Evolutionary conservation across 257 asterid species (phyloP).

Genomic region (Eustoma russellianum): DNA sequence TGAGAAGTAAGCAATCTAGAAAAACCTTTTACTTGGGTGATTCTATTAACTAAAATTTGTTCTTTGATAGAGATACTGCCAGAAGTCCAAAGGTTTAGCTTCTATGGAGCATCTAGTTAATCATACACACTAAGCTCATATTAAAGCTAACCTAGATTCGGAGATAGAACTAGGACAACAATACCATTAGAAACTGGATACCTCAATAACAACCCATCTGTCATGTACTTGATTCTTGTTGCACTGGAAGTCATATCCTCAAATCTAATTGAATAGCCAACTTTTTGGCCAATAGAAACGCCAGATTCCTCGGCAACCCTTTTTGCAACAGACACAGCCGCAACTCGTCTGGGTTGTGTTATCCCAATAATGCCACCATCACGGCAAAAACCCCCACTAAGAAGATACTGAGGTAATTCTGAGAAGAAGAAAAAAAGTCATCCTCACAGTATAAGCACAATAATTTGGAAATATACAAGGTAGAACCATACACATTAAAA

Average conservation of each 20-base stretch:
- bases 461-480: no score
- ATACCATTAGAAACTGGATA: constrained; percentile 18
- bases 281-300: constrained; percentile 64
- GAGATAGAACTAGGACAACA: constrained; percentile 1
- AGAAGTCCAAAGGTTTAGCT: no score
- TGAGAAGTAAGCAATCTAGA: constrained; percentile 1
- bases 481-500: no score
- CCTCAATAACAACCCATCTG: constrained; percentile 93
- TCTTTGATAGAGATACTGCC: no score
- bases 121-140: no score
- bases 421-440: constrained; percentile 10
- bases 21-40: background rate
- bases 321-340: constrained; percentile 91
- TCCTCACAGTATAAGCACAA: no score
- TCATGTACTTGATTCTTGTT: constrained; percentile 89
- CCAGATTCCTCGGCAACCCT: constrained; percentile 95
- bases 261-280: constrained; percentile 91
- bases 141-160: no score
- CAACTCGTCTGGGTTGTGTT: constrained; percentile 98
- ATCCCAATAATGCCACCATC: constrained; percentile 80
- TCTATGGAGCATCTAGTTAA: no score
- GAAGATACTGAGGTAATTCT: constrained; percentile 89
- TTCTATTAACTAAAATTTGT: no score
- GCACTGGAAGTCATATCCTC: constrained; percentile 76
- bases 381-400: constrained; percentile 69